phyloP scores from a whole-genome alignment of 108 stramenopile genomes.

The Cyclotella kingstonii region DNA sequence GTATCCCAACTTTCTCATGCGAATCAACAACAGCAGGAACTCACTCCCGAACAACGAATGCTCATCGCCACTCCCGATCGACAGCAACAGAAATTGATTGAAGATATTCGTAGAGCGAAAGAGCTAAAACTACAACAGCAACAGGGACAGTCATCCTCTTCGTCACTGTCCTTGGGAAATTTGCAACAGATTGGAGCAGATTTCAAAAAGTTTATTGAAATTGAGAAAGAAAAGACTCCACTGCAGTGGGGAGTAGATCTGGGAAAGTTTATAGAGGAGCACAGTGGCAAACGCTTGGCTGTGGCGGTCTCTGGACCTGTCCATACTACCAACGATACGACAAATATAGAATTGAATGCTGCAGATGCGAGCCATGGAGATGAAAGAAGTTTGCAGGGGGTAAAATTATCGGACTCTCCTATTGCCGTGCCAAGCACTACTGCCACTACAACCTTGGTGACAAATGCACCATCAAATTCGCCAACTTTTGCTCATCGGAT shows the following conservation, averaged over 20 bases:
- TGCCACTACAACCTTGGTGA: too few relatives aligned
- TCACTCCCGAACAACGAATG: conserved; percentile 61
- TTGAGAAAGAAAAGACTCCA: conserved; percentile 35
- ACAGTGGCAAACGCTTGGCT: conserved; percentile 4
- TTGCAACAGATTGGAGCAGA: conserved; percentile 30
- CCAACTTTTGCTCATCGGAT: too few relatives aligned
- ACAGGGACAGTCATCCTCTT: not conserved
- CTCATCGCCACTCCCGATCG: conserved; percentile 41
- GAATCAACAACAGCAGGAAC: conserved; percentile 62
- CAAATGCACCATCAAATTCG: too few relatives aligned
- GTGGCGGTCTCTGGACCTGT: not conserved
- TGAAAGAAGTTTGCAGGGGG: too few relatives aligned
- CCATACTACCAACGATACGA: not conserved
- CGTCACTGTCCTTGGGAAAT: not conserved
- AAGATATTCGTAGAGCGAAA: conserved; percentile 30
- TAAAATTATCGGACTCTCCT: too few relatives aligned
- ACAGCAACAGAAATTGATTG: conserved; percentile 42
- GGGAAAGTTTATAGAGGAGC: conserved; percentile 42
- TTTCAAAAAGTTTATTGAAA: conserved; percentile 35
- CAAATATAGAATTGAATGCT: conserved; percentile 5
- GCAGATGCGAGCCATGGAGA: too few relatives aligned
- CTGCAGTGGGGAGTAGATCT: conserved; percentile 36
- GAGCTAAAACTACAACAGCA: not conserved
- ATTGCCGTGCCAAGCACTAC: too few relatives aligned
- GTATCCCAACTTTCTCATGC: conserved; percentile 68